Evolutionary conservation across 805 yeast species (phyloP), one percentile per base, ranked within the genome.

Genomic region (Saturnispora saitoi): DNA sequence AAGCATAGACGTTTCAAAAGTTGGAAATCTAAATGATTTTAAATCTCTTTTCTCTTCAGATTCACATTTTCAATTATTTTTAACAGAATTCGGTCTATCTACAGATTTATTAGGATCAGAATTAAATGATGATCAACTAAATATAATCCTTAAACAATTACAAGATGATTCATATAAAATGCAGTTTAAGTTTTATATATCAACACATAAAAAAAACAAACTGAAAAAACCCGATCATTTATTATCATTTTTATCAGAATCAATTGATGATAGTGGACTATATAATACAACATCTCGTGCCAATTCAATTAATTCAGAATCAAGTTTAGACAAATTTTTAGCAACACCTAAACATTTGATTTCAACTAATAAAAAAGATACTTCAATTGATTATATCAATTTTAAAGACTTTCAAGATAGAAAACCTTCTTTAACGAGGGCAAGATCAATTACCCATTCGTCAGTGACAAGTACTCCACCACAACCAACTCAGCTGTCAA

Each of bases 321-420:
- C 71, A 40, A 60, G 64, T 10, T 44, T 47, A 19, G 66, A 62
- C 32, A 49, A 50, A 78, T 56, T 86, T 82, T 19, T 49, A 9
- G 74, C 77, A 12, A 84, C 91, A 0, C 93, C 93, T 1, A 82
- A 81, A 53, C 78, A 83, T 56, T 63, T 81, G 48, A 68, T 81
- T 30, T 79, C 75, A 26, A 37, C 43, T 3, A 45, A 42, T 11
- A 58, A 56, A n/a, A 61, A 67, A 28, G 76, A 70, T 19, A 53
- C 62, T 2, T 52, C 59, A 3, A 29, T 53, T 17, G 86, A 81
- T 60, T 81, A 81, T 55, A 57, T 78, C 62, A 80, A 73, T 55
- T 77, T 79, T 61, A 81, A 81, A 56, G 79, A 75, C n/a, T 31
- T 46, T 14, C 41, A 43, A n/a, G 54, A 51, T 30, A 41, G 54